Percentiles rank a stretch among this genome's conserved stretches.
These are phyloP conservation scores for Pochonia chlamydosporia DNA, from an alignment of 2,329 filamentous ascomycete species.

Conservation along the genomic window DNA sequence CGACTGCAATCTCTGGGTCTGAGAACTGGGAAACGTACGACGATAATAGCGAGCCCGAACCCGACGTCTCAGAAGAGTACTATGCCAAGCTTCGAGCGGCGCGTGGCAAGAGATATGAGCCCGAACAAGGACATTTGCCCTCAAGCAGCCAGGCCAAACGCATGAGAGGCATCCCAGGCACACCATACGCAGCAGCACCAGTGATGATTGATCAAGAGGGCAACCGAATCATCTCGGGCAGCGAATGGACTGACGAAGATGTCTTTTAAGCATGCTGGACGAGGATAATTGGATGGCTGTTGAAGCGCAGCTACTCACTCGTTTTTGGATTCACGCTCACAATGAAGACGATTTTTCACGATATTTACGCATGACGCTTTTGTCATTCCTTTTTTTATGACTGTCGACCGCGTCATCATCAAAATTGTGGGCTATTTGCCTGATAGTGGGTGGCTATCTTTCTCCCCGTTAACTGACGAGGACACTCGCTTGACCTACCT, in stretches of 20 bases:
- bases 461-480: background rate
- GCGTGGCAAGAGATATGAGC: slow-evolving; percentile 56
- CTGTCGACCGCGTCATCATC: background rate
- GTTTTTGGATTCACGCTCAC: background rate
- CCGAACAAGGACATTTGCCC: slow-evolving; percentile 39
- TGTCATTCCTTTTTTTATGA: background rate
- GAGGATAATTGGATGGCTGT: no score
- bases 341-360: background rate
- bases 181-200: slow-evolving; percentile 36
- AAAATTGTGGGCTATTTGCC: no score
- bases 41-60: slow-evolving; percentile 70
- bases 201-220: slow-evolving; percentile 51
- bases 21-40: slow-evolving; percentile 99
- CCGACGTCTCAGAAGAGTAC: slow-evolving; percentile 72
- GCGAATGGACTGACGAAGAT: slow-evolving; percentile 64
- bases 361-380: background rate
- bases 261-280: slow-evolving; percentile 39
- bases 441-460: no score
- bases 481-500: background rate
- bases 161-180: slow-evolving; percentile 41
- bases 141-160: slow-evolving; percentile 46
- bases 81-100: slow-evolving; percentile 70
- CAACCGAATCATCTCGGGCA: slow-evolving; percentile 57
- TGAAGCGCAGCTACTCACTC: background rate
- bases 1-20: slow-evolving; percentile 72